A percentile compares a stretch with the other conserved stretches of the same genome.
These are phyloP conservation scores for Diaporthe destruens DNA, from an alignment of 2,329 filamentous ascomycete species.

Conservation along the genomic window DNA sequence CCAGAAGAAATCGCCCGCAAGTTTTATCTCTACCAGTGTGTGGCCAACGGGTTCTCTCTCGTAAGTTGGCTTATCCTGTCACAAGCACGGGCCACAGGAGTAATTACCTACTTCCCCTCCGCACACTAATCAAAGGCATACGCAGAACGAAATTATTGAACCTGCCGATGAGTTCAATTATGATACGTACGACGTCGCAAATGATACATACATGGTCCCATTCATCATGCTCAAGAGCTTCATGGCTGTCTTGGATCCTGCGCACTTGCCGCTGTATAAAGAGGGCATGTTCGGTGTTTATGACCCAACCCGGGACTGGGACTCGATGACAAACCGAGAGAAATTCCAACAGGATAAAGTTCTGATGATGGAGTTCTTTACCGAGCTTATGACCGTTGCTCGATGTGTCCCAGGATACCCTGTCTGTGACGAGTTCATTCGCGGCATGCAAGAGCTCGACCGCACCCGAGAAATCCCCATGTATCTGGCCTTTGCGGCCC, in stretches of 20 bases:
- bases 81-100: no score
- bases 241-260: background rate
- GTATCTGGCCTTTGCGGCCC: constrained; percentile 2
- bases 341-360: background rate
- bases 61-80: background rate
- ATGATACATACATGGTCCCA: constrained; percentile 43
- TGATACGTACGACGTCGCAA: constrained; percentile 48
- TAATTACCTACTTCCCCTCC: no score
- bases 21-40: background rate
- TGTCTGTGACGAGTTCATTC: constrained; percentile 1
- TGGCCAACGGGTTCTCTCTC: background rate
- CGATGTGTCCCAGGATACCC: background rate
- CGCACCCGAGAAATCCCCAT: constrained; percentile 1
- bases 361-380: background rate
- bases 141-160: no score
- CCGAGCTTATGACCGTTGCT: background rate
- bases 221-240: constrained; percentile 43
- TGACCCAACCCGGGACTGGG: constrained; percentile 42
- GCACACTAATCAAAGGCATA: background rate
- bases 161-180: constrained; percentile 44
- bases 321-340: constrained; percentile 37
- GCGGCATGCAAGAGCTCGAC: background rate
- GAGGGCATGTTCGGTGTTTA: constrained; percentile 44
- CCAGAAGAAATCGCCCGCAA: background rate
- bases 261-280: no score